phyloP scores from a whole-genome alignment of 1,284 basidiomycete genomes.

The Ceratobasidium sp. region DNA sequence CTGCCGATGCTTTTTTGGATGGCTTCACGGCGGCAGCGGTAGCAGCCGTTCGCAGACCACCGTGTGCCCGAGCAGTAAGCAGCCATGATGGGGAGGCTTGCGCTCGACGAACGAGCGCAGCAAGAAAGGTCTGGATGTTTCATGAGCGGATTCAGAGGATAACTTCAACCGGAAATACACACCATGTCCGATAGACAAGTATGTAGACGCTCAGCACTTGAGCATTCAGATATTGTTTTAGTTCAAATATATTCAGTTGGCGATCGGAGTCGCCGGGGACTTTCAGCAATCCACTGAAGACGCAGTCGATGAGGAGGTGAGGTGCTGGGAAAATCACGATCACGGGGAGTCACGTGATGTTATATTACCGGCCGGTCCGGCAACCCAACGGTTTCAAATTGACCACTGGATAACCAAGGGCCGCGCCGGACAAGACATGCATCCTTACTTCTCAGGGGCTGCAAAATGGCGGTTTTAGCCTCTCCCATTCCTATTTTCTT shows the following conservation, averaged over 20 bases:
- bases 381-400: too few relatives aligned
- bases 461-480: too few relatives aligned
- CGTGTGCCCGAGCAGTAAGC: not conserved
- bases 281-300: not conserved
- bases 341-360: too few relatives aligned
- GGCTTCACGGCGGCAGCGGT: constrained; percentile 34
- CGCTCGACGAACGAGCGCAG: constrained; percentile 42
- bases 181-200: constrained; percentile 5
- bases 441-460: too few relatives aligned
- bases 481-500: too few relatives aligned
- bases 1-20: constrained; percentile 19
- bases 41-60: constrained; percentile 31
- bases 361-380: too few relatives aligned
- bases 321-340: not conserved
- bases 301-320: not conserved
- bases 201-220: constrained; percentile 14
- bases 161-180: not conserved
- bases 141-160: not conserved
- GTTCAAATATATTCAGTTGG: not conserved
- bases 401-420: too few relatives aligned
- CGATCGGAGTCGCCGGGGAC: too few relatives aligned
- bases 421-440: too few relatives aligned
- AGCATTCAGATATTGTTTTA: constrained; percentile 2
- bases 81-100: constrained; percentile 1
- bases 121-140: constrained; percentile 12